Base-by-base conservation (phyloP, 257 asterid species). In the Solanum lignicaule region DNA sequence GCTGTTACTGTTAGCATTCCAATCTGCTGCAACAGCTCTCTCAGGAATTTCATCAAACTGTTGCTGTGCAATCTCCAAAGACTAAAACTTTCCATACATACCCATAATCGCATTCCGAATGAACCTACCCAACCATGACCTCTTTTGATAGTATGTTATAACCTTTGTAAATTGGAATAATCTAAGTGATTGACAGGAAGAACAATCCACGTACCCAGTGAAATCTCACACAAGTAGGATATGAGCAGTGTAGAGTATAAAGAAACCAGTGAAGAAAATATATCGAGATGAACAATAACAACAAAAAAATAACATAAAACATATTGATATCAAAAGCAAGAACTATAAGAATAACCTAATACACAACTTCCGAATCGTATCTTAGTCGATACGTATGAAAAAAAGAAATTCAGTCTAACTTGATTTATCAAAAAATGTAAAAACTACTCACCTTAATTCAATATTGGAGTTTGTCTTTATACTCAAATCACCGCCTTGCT, bases 1-100 rank as follows among this genome's bases (percentile, higher is more conserved):
- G 93, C 90, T 81, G 96, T 98, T 87, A 20, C 90, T 81, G 96
- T 98, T 87, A 20, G 66, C 66, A 58, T 58, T 18, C 25, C 65
- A 55, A 55, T 55, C n/a, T 18, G 65, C n/a, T 52, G 4, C 62
- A 52, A 16, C n/a, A 52, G 9, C 23, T 52, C n/a, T 52, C n/a
- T 16, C n/a, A 7, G 66, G 12, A 55, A 58, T 58, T 58, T 58
- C 12, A 58, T 58, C 66, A 0, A 20, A 58, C 66, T 18, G 66
- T 55, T 55, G 25, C 66, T 20, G 66, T 58, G 66, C 66, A 21
- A 58, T 20, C 66, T 3, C 27, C 66, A 58, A 58, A 58, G 27
- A 7, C 12, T 9, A 21, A 21, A 58, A 58, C n/a, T 55, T 55
- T 0, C n/a, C 65, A 18, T 55, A 2, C 66, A 58, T 58, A 6